Evolutionary conservation across 1,139 yeast species (phyloP).

Genomic region (Barnettozyma hawaiiensis): DNA sequence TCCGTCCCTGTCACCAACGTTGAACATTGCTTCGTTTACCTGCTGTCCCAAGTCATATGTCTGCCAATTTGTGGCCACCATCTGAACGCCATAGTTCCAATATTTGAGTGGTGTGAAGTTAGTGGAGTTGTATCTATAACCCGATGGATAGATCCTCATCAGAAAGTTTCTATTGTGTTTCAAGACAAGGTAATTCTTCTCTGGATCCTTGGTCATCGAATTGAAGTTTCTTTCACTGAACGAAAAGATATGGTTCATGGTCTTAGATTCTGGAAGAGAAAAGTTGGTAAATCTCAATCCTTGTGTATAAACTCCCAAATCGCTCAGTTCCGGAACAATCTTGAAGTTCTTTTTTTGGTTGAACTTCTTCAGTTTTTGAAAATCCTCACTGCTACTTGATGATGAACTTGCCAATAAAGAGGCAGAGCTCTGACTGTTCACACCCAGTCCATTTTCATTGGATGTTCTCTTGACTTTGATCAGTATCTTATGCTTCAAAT

Average conservation of each 20-base stretch:
- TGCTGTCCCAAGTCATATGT: constrained; percentile 87
- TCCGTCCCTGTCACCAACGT: constrained; percentile 54
- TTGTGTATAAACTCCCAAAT: constrained; percentile 53
- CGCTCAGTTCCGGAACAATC: constrained; percentile 48
- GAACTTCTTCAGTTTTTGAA: constrained; percentile 13
- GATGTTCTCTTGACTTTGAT: constrained; percentile 64
- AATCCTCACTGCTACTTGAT: constrained; percentile 11
- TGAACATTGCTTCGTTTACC: constrained; percentile 80
- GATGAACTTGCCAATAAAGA: constrained; percentile 21
- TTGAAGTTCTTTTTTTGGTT: constrained; percentile 28
- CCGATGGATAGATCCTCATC: constrained; percentile 86
- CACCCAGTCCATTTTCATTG: constrained; percentile 2
- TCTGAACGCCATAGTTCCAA: constrained; percentile 84
- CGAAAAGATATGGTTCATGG: constrained; percentile 78
- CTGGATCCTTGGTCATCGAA: constrained; percentile 57
- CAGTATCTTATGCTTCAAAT: constrained; percentile 61
- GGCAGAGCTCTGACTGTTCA: constrained; percentile 23
- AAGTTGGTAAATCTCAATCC: constrained; percentile 80
- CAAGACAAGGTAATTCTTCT: constrained; percentile 46
- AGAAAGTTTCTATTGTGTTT: constrained; percentile 74
- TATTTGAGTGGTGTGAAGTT: constrained; percentile 74
- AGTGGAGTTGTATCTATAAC: constrained; percentile 65
- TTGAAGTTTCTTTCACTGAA: constrained; percentile 68
- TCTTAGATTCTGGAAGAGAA: constrained; percentile 80
- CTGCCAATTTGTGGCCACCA: constrained; percentile 98